phyloP scores from a whole-genome alignment of 2,329 filamentous ascomycete genomes.

The Cyanodermella asteris region DNA sequence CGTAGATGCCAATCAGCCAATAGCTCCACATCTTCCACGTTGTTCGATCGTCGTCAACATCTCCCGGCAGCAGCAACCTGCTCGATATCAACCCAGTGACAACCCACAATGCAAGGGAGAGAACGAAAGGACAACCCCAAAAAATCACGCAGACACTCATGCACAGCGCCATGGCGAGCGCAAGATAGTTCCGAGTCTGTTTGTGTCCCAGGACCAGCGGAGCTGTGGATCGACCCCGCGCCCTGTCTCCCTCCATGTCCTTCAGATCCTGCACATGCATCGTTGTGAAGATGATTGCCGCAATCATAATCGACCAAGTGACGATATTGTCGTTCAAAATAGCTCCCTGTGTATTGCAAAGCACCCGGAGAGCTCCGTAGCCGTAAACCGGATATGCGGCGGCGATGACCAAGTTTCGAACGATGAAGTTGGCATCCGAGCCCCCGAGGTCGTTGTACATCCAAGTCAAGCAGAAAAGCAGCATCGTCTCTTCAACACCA shows the following conservation, averaged over 20 bases:
- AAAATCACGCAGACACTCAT: constrained; percentile 8
- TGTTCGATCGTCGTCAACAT: constrained; percentile 5
- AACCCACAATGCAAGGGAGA: background rate
- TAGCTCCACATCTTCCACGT: constrained; percentile 10
- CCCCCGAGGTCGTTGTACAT: constrained; percentile 23
- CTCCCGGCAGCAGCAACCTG: constrained; percentile 3
- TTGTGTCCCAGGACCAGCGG: constrained; percentile 12
- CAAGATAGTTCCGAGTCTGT: constrained; percentile 9
- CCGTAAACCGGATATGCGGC: constrained; percentile 4
- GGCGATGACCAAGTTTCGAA: constrained; percentile 11
- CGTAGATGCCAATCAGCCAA: constrained; percentile 8
- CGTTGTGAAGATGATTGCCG: constrained; percentile 3
- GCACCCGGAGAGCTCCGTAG: constrained; percentile 2
- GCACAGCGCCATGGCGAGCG: constrained; percentile 10
- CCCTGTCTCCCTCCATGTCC: constrained; percentile 13
- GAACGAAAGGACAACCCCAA: constrained; percentile 4
- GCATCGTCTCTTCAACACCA: constrained; percentile 9
- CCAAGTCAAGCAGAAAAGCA: constrained; percentile 16
- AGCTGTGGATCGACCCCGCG: constrained; percentile 10
- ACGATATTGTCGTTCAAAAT: constrained; percentile 1
- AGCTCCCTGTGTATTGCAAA: constrained; percentile 1
- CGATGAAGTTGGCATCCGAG: constrained; percentile 8
- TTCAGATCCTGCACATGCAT: constrained; percentile 8
- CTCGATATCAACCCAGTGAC: background rate
- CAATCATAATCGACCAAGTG: constrained; percentile 1